Base-by-base conservation (phyloP, 768 basidiomycete species). In the Kondoa subrosea region DNA sequence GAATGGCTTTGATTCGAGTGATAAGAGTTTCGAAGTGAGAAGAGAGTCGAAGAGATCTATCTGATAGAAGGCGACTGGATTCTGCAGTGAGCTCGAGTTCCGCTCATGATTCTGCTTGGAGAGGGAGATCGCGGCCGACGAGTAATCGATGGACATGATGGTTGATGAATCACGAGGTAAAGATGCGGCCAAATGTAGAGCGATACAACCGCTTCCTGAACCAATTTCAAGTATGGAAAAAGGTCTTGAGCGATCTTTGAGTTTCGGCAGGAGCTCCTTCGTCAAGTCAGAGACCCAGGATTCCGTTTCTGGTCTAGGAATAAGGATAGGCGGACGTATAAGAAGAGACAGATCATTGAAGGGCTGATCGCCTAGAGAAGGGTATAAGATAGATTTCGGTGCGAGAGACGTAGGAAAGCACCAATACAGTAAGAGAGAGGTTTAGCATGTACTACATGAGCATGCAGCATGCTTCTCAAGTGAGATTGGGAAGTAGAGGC, bases 271-370 rank as follows among this genome's bases (percentile, higher is more conserved):
- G n/a, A 66, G 16, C 27, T 58, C 14, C 1, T 76, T 69, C 64
- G 83, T 73, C 66, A 91, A 82, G 64, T 80, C 81, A 8, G 83
- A 76, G 4, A 85, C 80, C 87, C 87, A 89, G 71, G 89, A 78
- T 74, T 95, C 90, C 0, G 93, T 99, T 77, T 99, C 93, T 57
- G 91, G 88, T 16, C 93, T 86, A 15, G 93, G 93, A 57, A 97
- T 96, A 71, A 97, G 84, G 21, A 86, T 85, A 1, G 93, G 93
- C 1, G 86, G 80, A 21, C 88, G 83, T 8, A 67, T 50, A 8
- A 31, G 4, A 4, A 69, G 67, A 15, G 66, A 58, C 2, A 69
- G 17, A 21, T 33, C 27, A 27, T 66, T 59, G 59, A 69, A 69
- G 30, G 69, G 69, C 56, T 69, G 69, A 34, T 57, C 63, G 15